These are phyloP conservation scores for Malassezia sympodialis DNA, from an alignment of 1,284 basidiomycete species.

Conservation along the genomic window DNA sequence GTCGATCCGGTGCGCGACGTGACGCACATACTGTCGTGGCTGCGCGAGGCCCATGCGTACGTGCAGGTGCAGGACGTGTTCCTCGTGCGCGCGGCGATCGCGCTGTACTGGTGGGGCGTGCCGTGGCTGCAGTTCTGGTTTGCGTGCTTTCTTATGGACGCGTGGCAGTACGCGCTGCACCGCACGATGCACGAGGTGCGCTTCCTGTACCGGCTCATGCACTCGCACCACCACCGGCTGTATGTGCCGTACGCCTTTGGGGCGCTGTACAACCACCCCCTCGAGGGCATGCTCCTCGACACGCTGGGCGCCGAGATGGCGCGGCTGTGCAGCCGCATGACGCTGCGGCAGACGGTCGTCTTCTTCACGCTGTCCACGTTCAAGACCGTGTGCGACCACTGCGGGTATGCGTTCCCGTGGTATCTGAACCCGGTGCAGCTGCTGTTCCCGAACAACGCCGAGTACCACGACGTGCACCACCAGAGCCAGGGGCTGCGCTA, in stretches of 20 bases:
- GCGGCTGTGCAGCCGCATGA: slow-evolving; percentile 62
- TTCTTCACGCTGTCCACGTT: slow-evolving; percentile 73
- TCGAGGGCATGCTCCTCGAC: slow-evolving; percentile 79
- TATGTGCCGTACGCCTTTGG: slow-evolving; percentile 97
- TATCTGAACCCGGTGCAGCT: slow-evolving; percentile 66
- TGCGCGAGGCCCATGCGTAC: slow-evolving; percentile 49
- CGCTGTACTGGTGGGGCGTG: slow-evolving; percentile 87
- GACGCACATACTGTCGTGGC: not conserved
- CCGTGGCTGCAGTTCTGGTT: slow-evolving; percentile 65
- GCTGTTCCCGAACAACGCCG: slow-evolving; percentile 81
- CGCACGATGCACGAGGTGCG: slow-evolving; percentile 82
- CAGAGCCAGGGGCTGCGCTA: slow-evolving; percentile 83
- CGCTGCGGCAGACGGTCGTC: slow-evolving; percentile 64
- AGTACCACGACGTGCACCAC: slow-evolving; percentile 98
- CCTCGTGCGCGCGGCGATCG: slow-evolving; percentile 58
- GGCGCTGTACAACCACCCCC: slow-evolving; percentile 90
- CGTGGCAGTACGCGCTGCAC: slow-evolving; percentile 96
- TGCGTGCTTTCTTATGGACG: slow-evolving; percentile 86
- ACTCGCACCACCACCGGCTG: slow-evolving; percentile 89
- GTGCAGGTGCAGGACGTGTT: slow-evolving; percentile 49
- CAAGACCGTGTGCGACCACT: slow-evolving; percentile 97
- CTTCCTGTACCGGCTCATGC: slow-evolving; percentile 80
- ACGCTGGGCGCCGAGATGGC: slow-evolving; percentile 70
- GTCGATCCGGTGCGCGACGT: slow-evolving; percentile 34
- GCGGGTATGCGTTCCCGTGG: slow-evolving; percentile 78